phyloP scores from a whole-genome alignment of 1,284 basidiomycete species.

The Boletellus deceptivus region DNA sequence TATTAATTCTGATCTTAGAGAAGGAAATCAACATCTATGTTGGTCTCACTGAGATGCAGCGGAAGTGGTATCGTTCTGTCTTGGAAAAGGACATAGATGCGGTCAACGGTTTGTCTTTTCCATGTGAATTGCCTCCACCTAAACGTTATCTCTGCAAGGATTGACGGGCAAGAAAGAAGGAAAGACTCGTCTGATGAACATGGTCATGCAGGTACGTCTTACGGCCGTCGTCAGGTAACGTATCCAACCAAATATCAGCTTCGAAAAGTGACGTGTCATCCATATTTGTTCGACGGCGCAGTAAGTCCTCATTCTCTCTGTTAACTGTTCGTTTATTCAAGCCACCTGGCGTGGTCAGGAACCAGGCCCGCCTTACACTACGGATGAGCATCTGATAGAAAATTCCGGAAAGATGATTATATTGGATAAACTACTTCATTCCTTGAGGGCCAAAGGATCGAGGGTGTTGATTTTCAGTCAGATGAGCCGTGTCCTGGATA shows the following conservation, averaged over 20 bases:
- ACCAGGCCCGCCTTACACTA: conserved; percentile 97
- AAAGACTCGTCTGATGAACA: conserved; percentile 96
- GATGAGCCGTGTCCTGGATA: conserved; percentile 95
- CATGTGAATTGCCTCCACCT: neutral
- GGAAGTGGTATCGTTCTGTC: conserved; percentile 96
- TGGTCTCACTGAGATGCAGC: conserved; percentile 96
- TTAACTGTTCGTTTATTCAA: neutral
- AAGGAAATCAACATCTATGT: conserved; percentile 99
- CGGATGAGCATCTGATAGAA: conserved; percentile 94
- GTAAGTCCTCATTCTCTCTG: conserved; percentile 39
- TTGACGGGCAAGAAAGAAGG: conserved; percentile 97
- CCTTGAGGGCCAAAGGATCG: conserved; percentile 91
- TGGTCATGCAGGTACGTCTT: conserved; percentile 92
- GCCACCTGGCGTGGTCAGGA: conserved; percentile 48
- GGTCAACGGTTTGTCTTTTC: conserved; percentile 70
- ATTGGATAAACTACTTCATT: conserved; percentile 88
- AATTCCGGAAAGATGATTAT: conserved; percentile 99
- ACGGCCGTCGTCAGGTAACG: neutral
- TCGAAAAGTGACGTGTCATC: conserved; percentile 79
- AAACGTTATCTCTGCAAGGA: conserved; percentile 39
- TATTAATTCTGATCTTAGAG: conserved; percentile 46
- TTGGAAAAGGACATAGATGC: conserved; percentile 99
- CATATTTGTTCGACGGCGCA: conserved; percentile 85
- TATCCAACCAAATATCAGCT: conserved; percentile 37
- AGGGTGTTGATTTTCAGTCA: conserved; percentile 97